A percentile compares a stretch with the other conserved stretches of the same genome.
Evolutionary conservation across 179 eudicot genomes (phyloP).

Genomic region (Beta macrorhiza): DNA sequence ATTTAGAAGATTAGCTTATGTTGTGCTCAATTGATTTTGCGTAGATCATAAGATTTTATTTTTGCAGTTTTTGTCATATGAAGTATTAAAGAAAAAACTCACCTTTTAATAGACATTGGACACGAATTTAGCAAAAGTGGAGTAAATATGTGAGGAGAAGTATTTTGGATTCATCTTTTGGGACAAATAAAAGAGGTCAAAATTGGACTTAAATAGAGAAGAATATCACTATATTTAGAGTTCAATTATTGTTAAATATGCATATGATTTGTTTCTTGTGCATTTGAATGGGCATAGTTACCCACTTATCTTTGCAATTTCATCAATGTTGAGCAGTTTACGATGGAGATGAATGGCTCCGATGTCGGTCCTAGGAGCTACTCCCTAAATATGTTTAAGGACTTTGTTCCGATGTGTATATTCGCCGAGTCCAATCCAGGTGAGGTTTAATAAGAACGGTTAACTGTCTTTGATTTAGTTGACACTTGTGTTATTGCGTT

Average conservation of each 20-base stretch:
- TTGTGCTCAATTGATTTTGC: neutral
- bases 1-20: neutral
- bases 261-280: neutral
- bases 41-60: neutral
- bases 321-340: slow-evolving; percentile 50
- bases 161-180: neutral
- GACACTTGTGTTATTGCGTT: neutral
- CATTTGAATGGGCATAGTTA: neutral
- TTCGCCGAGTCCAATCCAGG: slow-evolving; percentile 78
- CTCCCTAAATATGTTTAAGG: slow-evolving; percentile 79
- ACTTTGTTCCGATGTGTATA: slow-evolving; percentile 87
- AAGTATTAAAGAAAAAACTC: neutral
- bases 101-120: neutral
- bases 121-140: neutral
- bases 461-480: neutral
- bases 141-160: neutral
- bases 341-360: slow-evolving; percentile 81
- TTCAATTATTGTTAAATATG: neutral
- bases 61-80: neutral
- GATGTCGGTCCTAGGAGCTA: slow-evolving; percentile 71
- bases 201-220: neutral
- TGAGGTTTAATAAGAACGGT: slow-evolving; percentile 30
- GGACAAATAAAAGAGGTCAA: neutral
- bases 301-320: neutral
- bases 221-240: neutral